Evolutionary conservation across 1,139 yeast genomes (phyloP), one percentile per base, ranked within the genome.

Genomic region (Pichia terricola): DNA sequence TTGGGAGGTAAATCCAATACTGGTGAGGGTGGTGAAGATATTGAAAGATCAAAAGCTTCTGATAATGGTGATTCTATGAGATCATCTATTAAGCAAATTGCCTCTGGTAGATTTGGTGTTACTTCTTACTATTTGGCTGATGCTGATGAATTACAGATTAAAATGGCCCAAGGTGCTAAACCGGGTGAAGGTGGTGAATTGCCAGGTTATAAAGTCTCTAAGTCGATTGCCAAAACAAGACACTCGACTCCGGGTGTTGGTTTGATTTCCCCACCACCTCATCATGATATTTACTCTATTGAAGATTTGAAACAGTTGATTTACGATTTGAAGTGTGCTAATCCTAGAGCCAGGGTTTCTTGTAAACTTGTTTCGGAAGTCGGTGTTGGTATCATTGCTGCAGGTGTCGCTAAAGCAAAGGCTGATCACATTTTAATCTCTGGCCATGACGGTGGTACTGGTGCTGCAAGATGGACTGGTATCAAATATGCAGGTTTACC

Each of bases 171-270:
- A 68, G 97, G 98, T 68, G 98, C 98, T 45, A 91, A 91, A 68
- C 97, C 97, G 8, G 98, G 97, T 72, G 97, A 91, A 71, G 98
- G 98, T 73, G 98, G 98, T 75, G 97, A 91, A 66, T 73, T 91
- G 55, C 96, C 97, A 39, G 96, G 96, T 49, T 84, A 85, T 69
- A 91, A 91, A 67, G 97, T 91, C 40, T 78, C 94, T 37, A 77
- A 74, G 45, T 77, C 78, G 42, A 91, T 91, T 68, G 98, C 95
- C 45, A 87, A 84, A 67, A 89, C 97, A 4, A 80, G 98, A 69
- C 96, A 89, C 64, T 88, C 96, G 1, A 91, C 97, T 41, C 87
- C 95, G 37, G 95, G 95, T 59, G 97, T 91, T 48, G 97, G 97
- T 58, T 75, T 91, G 60, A 89, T 91, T 58, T 87, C 96, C 39